Evolutionary conservation across 2,329 filamentous ascomycete species (phyloP).

Genomic region (Colletotrichum cordylinicola): DNA sequence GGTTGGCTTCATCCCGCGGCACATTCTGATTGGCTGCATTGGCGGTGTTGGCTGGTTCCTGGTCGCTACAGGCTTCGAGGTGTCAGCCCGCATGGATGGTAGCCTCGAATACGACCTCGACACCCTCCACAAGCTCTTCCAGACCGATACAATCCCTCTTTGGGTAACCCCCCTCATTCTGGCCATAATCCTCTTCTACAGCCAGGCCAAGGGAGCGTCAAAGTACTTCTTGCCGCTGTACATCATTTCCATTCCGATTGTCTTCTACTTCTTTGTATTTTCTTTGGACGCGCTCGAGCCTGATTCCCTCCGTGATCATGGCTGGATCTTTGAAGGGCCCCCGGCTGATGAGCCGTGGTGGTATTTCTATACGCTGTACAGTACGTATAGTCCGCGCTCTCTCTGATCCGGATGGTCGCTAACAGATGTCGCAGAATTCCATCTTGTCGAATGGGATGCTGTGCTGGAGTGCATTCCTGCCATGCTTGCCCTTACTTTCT

Average conservation of each 20-base stretch:
- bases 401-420: conserved; percentile 21
- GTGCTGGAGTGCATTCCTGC: conserved; percentile 86
- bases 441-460: conserved; percentile 82
- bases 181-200: conserved; percentile 76
- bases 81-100: conserved; percentile 87
- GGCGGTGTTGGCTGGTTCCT: conserved; percentile 97
- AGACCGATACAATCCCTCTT: conserved; percentile 75
- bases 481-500: conserved; percentile 97
- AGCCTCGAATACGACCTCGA: conserved; percentile 81
- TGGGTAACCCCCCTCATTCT: conserved; percentile 84
- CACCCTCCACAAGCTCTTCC: conserved; percentile 77
- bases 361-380: conserved; percentile 96
- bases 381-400: conserved; percentile 55
- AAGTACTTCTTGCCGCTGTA: conserved; percentile 88
- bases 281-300: conserved; percentile 72
- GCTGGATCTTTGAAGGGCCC: conserved; percentile 93
- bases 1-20: conserved; percentile 94
- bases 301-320: conserved; percentile 69
- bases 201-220: conserved; percentile 78
- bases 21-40: conserved; percentile 96
- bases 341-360: conserved; percentile 90
- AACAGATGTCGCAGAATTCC: conserved; percentile 65
- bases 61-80: conserved; percentile 88
- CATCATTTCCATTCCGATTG: conserved; percentile 77
- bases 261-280: conserved; percentile 81